A percentile compares a stretch with the other conserved stretches of the same genome.
Conservation (phyloP, 2,329 filamentous ascomycete species). For the Helicocarpus griseus region DNA sequence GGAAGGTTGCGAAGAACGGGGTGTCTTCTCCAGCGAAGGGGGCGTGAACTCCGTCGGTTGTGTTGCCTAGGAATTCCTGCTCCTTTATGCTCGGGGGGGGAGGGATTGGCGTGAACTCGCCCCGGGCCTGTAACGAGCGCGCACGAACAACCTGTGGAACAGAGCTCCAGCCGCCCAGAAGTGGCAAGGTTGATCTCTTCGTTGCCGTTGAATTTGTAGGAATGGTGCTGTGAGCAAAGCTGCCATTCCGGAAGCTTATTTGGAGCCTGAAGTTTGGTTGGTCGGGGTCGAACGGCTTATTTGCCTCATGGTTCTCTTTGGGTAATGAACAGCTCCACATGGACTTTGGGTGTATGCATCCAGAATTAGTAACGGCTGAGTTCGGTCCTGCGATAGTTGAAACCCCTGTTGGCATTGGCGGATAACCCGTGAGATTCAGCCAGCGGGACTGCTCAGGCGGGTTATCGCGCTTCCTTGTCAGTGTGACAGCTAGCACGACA, state of each 20-base stretch:
- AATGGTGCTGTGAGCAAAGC: slow-evolving; percentile 53
- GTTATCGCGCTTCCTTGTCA: slow-evolving; percentile 10
- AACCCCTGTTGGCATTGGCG: slow-evolving; percentile 75
- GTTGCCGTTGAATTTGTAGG: slow-evolving; percentile 12
- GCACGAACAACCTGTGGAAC: neutral
- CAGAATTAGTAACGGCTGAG: slow-evolving; percentile 52
- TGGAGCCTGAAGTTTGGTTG: slow-evolving; percentile 73
- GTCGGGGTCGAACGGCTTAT: slow-evolving; percentile 53
- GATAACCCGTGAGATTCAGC: slow-evolving; percentile 79
- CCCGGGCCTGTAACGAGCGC: slow-evolving; percentile 10
- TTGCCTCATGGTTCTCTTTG: slow-evolving; percentile 60
- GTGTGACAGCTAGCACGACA: slow-evolving; percentile 39
- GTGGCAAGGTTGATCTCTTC: neutral
- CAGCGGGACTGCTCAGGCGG: slow-evolving; percentile 43
- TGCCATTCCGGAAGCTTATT: slow-evolving; percentile 53
- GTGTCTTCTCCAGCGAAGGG: slow-evolving; percentile 75
- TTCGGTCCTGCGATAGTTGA: slow-evolving; percentile 68
- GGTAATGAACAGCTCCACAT: slow-evolving; percentile 83
- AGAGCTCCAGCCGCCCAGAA: neutral
- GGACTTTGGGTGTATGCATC: slow-evolving; percentile 62
- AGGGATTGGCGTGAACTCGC: slow-evolving; percentile 36
- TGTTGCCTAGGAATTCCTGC: slow-evolving; percentile 72
- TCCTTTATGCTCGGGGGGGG: slow-evolving; percentile 51
- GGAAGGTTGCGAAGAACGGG: slow-evolving; percentile 75
- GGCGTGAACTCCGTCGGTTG: slow-evolving; percentile 63